Base-by-base conservation (phyloP, 2,329 filamentous ascomycete genomes). In the Fusarium decemcellulare region DNA sequence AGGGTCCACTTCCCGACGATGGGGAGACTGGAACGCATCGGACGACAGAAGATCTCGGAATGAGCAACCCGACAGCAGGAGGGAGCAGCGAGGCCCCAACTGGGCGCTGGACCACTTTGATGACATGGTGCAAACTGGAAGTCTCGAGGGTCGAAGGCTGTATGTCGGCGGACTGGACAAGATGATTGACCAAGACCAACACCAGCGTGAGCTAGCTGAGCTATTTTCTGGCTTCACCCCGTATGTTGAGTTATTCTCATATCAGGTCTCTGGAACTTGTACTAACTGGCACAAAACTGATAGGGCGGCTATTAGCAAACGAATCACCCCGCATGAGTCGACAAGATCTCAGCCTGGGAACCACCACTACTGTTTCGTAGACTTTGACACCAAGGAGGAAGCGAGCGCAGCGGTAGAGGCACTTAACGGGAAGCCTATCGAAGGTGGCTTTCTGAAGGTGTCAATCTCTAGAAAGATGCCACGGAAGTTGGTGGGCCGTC, bases 301-400 rank as follows among this genome's bases (percentile, higher is more conserved):
- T 8, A 72, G 68, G 4, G 42, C 50, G 15, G 70, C 68, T 1
- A 81, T 86, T 48, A 81, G 84, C 68, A 86, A 86, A 70, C 80
- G 84, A 16, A 91, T 87, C 82, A 90, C 84, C 48, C 88, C 85
- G 66, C 89, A 83, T 75, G 88, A 81, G 73, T 88, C 78, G 73
- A 90, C 84, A 61, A 81, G 80, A 29, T 76, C 81, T n/a, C 81
- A 82, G 42, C 80, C 83, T 0, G 88, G 87, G 32, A 85, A 88
- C 67, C 84, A 89, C 73, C 86, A 91, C 78, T 91, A 89, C 77
- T 88, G 88, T 71, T 92, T 91, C 63, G 87, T 92, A n/a, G 89
- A 92, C 71, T 85, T 92, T 59, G 81, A 80, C 50, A 87, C 83
- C 7, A 75, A 79, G 1, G 84, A 88, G 55, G 86, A 91, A 65